Evolutionary conservation across 179 eudicot genomes (phyloP), one percentile per base, ranked within the genome.

Genomic region (Drosera spatulata): DNA sequence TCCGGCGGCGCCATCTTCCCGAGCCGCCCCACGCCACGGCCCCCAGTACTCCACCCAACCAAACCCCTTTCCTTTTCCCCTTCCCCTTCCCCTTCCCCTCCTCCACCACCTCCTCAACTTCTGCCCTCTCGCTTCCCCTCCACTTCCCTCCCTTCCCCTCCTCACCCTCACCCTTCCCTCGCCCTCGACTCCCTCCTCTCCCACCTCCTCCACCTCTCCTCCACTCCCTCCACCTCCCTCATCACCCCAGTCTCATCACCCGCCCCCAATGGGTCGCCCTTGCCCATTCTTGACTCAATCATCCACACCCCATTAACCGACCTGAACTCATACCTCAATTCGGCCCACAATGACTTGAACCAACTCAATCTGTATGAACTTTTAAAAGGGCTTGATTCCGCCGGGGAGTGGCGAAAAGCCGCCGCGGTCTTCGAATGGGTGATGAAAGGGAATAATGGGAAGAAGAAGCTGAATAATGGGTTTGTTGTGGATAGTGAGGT

Each of bases 371-470:
- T 85, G 39, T 56, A 79, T 5, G 60, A 94, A 54, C 66, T 91
- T 13, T 63, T 91, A 66, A 87, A 79, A 39, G 94, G 83, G 12
- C 79, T 91, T 60, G 96, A 88, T 74, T 58, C 77, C 65, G 66
- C 74, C n/a, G 86, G 94, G 0, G 63, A 70, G 73, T 78, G 88
- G 87, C 85, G 72, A 51, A 91, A 65, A 41, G 85, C 86, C n/a
- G 66, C 82, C 43, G 54, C 73, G 60, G 69, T 91, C 84, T 83
- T 81, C 77, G 94, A 88, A 61, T 91, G 96, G 96, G 64, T 71
- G 64, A 74, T 82, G 61, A 56, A 67, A 63, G 78, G 74, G 61
- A 54, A 50, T 55, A 64, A 68, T 53, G 14, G 59, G 53, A 66
- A 69, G 59, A 47, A 63, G 65, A 64, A 44, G 33, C 13, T 88